Conservation (phyloP, 768 basidiomycete species). For the Hericium alpestre region DNA sequence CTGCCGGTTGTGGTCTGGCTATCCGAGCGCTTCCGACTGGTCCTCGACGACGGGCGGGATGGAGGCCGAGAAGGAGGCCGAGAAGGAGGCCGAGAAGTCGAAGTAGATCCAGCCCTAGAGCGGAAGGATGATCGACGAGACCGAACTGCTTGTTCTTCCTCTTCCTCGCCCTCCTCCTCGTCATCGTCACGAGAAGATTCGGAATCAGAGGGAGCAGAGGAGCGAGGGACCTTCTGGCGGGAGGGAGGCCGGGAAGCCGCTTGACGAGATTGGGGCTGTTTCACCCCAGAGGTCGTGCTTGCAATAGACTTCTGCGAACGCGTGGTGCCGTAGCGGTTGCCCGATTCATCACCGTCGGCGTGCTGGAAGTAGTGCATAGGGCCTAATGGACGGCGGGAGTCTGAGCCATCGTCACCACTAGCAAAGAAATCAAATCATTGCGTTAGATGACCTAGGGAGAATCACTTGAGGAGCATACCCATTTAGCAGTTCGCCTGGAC, state of each 20-base stretch:
- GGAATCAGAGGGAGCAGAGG: too few relatives aligned
- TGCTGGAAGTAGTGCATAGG: slow-evolving; percentile 11
- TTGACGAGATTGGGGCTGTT: neutral
- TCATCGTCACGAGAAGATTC: too few relatives aligned
- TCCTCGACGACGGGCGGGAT: slow-evolving; percentile 47
- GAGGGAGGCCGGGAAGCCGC: too few relatives aligned
- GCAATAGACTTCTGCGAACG: slow-evolving; percentile 2
- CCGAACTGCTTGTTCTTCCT: slow-evolving; percentile 3
- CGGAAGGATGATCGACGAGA: slow-evolving; percentile 20
- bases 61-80: slow-evolving; percentile 7
- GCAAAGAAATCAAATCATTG: neutral
- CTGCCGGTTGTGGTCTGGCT: slow-evolving; percentile 35
- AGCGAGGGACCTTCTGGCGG: too few relatives aligned
- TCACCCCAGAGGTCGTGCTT: slow-evolving; percentile 6
- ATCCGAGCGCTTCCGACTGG: slow-evolving; percentile 56
- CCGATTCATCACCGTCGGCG: too few relatives aligned
- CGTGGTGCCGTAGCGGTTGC: too few relatives aligned
- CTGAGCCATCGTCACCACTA: slow-evolving; percentile 3
- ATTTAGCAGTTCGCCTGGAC: slow-evolving; percentile 53
- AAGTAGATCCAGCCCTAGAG: slow-evolving; percentile 30
- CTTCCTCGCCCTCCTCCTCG: neutral
- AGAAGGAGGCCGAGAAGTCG: neutral
- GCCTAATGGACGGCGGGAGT: slow-evolving; percentile 6
- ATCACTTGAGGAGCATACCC: slow-evolving; percentile 32
- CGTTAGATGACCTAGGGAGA: too few relatives aligned